Conservation (phyloP, 441 rosid species). For the Monsonia emarginata region DNA sequence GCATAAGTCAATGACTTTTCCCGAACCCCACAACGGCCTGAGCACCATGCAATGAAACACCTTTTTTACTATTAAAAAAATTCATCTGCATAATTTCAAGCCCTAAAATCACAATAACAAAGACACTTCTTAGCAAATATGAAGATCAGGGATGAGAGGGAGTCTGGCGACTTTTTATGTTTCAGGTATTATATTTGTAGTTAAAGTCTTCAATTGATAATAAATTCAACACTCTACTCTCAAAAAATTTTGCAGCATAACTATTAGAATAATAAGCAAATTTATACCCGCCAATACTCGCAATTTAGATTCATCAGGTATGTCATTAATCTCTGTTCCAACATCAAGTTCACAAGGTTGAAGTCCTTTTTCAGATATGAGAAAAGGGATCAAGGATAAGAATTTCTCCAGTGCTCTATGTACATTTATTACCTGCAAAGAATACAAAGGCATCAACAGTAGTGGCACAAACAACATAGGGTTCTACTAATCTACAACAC, state of each 20-base stretch:
- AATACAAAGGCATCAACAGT: neutral
- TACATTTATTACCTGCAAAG: conserved; percentile 52
- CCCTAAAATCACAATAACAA: neutral
- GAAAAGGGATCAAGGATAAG: conserved; percentile 44
- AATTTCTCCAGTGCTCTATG: conserved; percentile 49
- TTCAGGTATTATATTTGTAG: too few relatives aligned
- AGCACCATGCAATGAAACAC: neutral
- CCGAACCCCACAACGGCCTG: too few relatives aligned
- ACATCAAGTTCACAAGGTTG: conserved; percentile 37
- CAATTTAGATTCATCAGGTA: conserved; percentile 38
- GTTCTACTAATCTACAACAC: neutral
- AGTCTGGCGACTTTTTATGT: too few relatives aligned
- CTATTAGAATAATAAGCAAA: neutral
- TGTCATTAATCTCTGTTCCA: conserved; percentile 38
- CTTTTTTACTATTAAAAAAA: neutral
- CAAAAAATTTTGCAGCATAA: neutral
- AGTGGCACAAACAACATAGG: neutral
- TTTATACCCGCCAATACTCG: conserved; percentile 57
- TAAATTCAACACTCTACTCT: too few relatives aligned
- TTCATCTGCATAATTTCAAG: neutral
- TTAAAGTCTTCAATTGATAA: too few relatives aligned
- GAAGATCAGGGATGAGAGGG: too few relatives aligned
- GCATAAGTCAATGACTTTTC: too few relatives aligned
- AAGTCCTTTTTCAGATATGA: conserved; percentile 33
- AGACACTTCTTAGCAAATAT: neutral